phyloP scores from a whole-genome alignment of 306 rosid genomes.

The Pachyrhizus erosus region DNA sequence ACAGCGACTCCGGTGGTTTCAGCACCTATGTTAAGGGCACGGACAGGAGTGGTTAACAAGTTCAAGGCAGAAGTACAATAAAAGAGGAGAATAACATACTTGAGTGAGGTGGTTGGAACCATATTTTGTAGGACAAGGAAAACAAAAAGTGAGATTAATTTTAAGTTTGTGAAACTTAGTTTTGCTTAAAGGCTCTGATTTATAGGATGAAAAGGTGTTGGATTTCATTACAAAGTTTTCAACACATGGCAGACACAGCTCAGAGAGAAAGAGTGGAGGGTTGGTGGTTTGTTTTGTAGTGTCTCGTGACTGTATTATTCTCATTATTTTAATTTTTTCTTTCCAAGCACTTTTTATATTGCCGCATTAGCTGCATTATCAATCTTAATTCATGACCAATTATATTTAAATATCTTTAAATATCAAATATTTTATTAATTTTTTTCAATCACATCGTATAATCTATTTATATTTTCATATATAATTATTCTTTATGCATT shows the following conservation, averaged over 20 bases:
- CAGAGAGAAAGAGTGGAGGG: slow-evolving; percentile 20
- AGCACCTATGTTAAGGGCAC: slow-evolving; percentile 80
- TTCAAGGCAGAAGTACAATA: slow-evolving; percentile 33
- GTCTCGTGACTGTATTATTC: slow-evolving; percentile 58
- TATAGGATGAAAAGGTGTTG: slow-evolving; percentile 26
- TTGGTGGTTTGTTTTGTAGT: slow-evolving; percentile 50
- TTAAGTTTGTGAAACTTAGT: slow-evolving; percentile 33
- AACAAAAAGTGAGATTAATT: slow-evolving; percentile 19
- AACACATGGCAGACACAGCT: neutral
- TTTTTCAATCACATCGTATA: too few relatives aligned
- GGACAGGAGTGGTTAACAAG: slow-evolving; percentile 37
- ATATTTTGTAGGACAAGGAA: slow-evolving; percentile 34
- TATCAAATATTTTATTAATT: too few relatives aligned
- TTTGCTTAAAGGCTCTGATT: slow-evolving; percentile 41
- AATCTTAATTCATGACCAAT: too few relatives aligned
- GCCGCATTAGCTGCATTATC: too few relatives aligned
- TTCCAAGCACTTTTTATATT: too few relatives aligned
- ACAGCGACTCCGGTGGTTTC: slow-evolving; percentile 66
- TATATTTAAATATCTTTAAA: too few relatives aligned
- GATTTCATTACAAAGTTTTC: slow-evolving; percentile 13
- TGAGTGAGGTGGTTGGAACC: slow-evolving; percentile 45
- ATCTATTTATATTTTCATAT: too few relatives aligned
- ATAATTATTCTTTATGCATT: too few relatives aligned
- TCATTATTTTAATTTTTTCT: slow-evolving; percentile 23
- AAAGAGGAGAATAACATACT: slow-evolving; percentile 37